These are phyloP conservation scores for Tuctoria greenei DNA, from an alignment of 176 grass and related monocot genomes.

Conservation along the genomic window DNA sequence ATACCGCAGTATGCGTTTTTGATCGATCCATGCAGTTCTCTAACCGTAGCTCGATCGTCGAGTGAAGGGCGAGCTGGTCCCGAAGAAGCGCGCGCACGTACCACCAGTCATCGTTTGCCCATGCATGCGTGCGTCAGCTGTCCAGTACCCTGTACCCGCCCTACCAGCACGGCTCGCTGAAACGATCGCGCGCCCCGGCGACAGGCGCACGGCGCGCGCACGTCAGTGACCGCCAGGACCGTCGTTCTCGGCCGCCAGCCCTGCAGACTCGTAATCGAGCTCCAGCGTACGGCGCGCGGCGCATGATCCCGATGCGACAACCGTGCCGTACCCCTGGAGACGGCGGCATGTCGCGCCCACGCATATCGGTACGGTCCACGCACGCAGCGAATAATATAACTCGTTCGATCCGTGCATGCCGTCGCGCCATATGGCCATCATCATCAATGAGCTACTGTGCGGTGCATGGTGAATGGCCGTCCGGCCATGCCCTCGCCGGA, in stretches of 20 bases:
- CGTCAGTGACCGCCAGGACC: slow-evolving; percentile 33
- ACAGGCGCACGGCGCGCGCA: slow-evolving; percentile 43
- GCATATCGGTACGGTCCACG: background rate
- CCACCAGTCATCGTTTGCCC: slow-evolving; percentile 12
- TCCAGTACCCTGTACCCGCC: slow-evolving; percentile 15
- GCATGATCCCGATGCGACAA: slow-evolving; percentile 33
- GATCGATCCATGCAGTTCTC: background rate
- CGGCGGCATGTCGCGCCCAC: background rate
- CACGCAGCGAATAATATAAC: slow-evolving; percentile 17
- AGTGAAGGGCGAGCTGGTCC: background rate
- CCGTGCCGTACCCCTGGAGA: slow-evolving; percentile 36
- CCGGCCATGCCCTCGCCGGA: slow-evolving; percentile 14
- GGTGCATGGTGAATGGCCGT: background rate
- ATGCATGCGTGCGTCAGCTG: background rate
- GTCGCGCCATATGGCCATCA: background rate
- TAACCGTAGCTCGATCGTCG: too few species aligned
- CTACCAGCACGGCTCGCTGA: slow-evolving; percentile 17
- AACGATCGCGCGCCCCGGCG: slow-evolving; percentile 16
- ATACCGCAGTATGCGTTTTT: too few species aligned
- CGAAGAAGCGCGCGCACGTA: background rate
- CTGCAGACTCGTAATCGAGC: slow-evolving; percentile 18
- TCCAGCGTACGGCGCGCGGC: background rate
- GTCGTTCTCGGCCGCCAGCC: slow-evolving; percentile 7
- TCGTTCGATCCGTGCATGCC: slow-evolving; percentile 9
- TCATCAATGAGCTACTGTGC: background rate